Evolutionary conservation across 2,329 filamentous ascomycete species (phyloP).

Genomic region (Paracamarosporium sp.): DNA sequence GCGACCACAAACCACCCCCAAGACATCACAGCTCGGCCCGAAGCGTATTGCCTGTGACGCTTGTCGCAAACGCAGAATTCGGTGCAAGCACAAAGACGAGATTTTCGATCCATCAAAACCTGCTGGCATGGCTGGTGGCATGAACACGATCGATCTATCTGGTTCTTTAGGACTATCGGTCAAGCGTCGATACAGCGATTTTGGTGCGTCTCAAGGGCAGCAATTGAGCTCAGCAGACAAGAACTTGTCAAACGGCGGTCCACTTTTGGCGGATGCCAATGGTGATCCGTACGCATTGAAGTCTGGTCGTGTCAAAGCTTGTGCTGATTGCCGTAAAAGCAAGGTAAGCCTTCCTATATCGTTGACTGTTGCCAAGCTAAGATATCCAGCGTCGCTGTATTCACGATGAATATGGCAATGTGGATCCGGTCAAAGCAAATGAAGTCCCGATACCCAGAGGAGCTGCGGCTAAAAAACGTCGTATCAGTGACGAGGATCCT

Average conservation of each 20-base stretch:
- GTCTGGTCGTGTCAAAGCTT: constrained; percentile 68
- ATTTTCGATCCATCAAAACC: constrained; percentile 44
- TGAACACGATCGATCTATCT: constrained; percentile 40
- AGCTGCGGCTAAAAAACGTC: constrained; percentile 62
- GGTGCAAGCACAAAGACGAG: constrained; percentile 69
- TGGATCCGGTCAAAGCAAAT: constrained; percentile 69
- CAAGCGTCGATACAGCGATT: constrained; percentile 42
- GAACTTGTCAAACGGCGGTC: constrained; percentile 3
- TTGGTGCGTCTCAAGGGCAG: constrained; percentile 18
- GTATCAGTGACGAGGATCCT: constrained; percentile 44
- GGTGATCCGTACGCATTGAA: constrained; percentile 54
- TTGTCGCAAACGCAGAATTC: constrained; percentile 67
- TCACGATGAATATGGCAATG: constrained; percentile 68
- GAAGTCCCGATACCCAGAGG: constrained; percentile 67
- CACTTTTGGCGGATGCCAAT: constrained; percentile 24
- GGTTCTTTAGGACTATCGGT: constrained; percentile 41
- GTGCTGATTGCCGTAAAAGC: constrained; percentile 71
- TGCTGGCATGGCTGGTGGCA: constrained; percentile 23
- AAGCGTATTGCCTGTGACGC: constrained; percentile 68
- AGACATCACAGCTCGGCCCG: constrained; percentile 65
- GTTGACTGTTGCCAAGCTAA: constrained; percentile 19
- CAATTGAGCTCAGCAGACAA: constrained; percentile 14
- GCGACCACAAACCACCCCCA: constrained; percentile 56
- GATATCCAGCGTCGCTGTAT: constrained; percentile 66
- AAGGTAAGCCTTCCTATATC: constrained; percentile 58